These are phyloP conservation scores for Kalmanozyma brasiliensis DNA, from an alignment of 1,284 basidiomycete species.

Conservation along the genomic window DNA sequence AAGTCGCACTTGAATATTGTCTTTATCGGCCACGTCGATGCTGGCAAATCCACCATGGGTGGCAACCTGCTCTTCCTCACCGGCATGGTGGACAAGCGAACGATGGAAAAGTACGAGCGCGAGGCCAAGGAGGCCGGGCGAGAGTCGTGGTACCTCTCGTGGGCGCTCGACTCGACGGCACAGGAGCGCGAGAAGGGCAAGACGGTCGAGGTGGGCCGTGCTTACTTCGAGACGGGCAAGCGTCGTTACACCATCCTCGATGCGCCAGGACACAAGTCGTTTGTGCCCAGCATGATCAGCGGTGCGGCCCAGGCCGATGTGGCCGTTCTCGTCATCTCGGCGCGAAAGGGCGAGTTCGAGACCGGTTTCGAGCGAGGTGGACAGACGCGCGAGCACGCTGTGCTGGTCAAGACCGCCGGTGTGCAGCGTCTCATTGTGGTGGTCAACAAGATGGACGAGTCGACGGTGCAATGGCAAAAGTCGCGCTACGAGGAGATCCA, in stretches of 20 bases:
- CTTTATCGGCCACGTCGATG: conserved; percentile 68
- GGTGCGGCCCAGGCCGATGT: conserved; percentile 67
- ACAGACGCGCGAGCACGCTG: conserved; percentile 67
- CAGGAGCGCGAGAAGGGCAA: conserved; percentile 68
- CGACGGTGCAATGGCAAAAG: conserved; percentile 65
- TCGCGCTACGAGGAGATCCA: conserved; percentile 65
- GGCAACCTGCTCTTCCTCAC: conserved; percentile 66
- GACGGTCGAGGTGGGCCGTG: conserved; percentile 67
- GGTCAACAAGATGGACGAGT: conserved; percentile 68
- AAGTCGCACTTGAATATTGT: conserved; percentile 68
- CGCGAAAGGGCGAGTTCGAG: conserved; percentile 66
- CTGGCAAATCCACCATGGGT: conserved; percentile 68
- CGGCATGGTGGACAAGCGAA: conserved; percentile 68
- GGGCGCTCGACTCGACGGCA: conserved; percentile 67
- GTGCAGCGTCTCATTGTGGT: conserved; percentile 67
- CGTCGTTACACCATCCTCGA: conserved; percentile 67
- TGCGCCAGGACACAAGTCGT: conserved; percentile 67
- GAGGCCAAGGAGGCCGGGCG: conserved; percentile 67
- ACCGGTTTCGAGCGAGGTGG: conserved; percentile 67
- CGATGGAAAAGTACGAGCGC: conserved; percentile 67
- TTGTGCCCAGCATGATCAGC: conserved; percentile 67
- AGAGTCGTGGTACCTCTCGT: conserved; percentile 67
- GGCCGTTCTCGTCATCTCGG: conserved; percentile 67
- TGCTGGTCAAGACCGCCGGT: conserved; percentile 67
- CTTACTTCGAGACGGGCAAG: conserved; percentile 68